Conservation (phyloP, 2,329 filamentous ascomycete genomes). For the Pseudogymnoascus sp. region DNA sequence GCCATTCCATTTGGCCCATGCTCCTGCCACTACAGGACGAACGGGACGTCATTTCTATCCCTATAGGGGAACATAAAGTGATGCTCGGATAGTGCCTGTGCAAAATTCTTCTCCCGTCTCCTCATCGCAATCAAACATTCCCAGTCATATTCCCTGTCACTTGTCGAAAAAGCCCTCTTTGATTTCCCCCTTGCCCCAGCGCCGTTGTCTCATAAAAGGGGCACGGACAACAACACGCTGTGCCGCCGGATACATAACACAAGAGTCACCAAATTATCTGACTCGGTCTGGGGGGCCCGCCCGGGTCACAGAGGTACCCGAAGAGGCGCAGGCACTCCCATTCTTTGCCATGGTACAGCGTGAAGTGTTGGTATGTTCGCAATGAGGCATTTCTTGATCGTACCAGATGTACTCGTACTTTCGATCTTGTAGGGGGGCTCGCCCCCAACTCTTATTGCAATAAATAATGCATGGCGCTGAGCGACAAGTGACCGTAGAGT, state of each 20-base stretch:
- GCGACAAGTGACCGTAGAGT: not conserved
- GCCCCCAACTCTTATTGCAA: slow-evolving; percentile 6
- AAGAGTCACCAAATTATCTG: slow-evolving; percentile 1
- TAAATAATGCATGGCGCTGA: slow-evolving; percentile 3
- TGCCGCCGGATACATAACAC: slow-evolving; percentile 3
- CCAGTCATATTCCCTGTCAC: slow-evolving; percentile 6
- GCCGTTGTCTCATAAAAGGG: slow-evolving; percentile 9
- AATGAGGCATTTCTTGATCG: slow-evolving; percentile 1
- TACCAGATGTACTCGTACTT: not conserved
- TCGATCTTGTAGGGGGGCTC: not conserved
- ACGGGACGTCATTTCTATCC: not conserved
- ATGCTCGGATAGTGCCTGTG: not conserved
- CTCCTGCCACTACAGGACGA: not conserved
- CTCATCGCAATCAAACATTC: slow-evolving; percentile 9
- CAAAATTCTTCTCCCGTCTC: not conserved
- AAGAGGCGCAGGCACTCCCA: slow-evolving; percentile 1
- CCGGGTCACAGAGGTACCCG: not conserved
- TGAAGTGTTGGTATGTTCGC: not conserved
- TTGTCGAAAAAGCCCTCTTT: not conserved
- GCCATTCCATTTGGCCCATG: slow-evolving; percentile 1
- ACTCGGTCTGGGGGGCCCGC: slow-evolving; percentile 1
- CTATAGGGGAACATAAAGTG: not conserved
- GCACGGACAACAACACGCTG: slow-evolving; percentile 7
- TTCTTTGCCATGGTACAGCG: not conserved
- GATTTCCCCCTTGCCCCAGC: slow-evolving; percentile 1